A percentile compares a stretch with the other conserved stretches of the same genome.
These are phyloP conservation scores for Nitzschia inconspicua DNA, from an alignment of 108 stramenopile species.

Conservation along the genomic window DNA sequence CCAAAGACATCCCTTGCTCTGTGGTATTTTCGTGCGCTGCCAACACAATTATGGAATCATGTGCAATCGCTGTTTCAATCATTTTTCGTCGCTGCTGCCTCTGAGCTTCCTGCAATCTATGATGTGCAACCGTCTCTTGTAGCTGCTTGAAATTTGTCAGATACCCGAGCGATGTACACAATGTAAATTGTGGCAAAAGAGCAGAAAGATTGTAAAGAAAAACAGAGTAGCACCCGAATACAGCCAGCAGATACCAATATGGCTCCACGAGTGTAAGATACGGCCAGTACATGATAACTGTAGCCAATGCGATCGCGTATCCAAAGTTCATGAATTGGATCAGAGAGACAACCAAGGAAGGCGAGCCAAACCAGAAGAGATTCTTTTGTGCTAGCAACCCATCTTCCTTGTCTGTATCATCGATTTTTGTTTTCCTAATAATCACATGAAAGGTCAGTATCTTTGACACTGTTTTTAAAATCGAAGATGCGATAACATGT, in stretches of 20 bases:
- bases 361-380: conserved; percentile 78
- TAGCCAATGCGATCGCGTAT: conserved; percentile 74
- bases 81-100: conserved; percentile 25
- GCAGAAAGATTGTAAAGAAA: conserved; percentile 55
- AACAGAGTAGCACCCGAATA: conserved; percentile 46
- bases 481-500: background rate
- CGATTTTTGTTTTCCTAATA: background rate
- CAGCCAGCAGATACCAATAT: conserved; percentile 22
- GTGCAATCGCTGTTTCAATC: background rate
- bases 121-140: conserved; percentile 44
- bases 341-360: conserved; percentile 55
- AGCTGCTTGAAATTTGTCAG: conserved; percentile 57
- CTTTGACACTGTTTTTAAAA: no score
- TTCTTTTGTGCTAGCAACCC: conserved; percentile 37
- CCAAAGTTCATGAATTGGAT: conserved; percentile 88
- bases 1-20: no score
- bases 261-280: conserved; percentile 20
- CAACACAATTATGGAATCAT: background rate
- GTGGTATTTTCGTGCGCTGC: no score
- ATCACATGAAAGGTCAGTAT: no score
- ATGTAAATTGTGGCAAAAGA: conserved; percentile 75
- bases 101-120: conserved; percentile 46
- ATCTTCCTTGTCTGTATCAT: conserved; percentile 2
- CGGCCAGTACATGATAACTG: conserved; percentile 61
- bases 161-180: conserved; percentile 84